Conservation (phyloP, 352 stramenopile genomes). For the Aphanomyces stellatus region DNA sequence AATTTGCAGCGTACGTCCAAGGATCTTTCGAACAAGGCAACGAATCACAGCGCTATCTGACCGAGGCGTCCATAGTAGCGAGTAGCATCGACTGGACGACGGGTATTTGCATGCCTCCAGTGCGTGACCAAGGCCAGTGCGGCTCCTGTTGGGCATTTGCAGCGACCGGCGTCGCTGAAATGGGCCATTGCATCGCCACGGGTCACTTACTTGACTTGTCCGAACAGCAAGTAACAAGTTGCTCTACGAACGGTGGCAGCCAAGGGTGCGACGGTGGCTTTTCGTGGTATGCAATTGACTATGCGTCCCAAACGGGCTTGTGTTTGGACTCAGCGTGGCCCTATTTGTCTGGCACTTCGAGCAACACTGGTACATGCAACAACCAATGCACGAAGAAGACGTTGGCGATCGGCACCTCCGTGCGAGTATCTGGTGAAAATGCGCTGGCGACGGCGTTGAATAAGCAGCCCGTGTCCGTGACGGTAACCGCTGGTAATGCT, state of each 20-base stretch:
- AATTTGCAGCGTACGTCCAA: no score
- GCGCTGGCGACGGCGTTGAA: constrained; percentile 76
- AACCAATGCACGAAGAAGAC: constrained; percentile 77
- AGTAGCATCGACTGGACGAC: no score
- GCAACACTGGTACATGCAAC: constrained; percentile 68
- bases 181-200: no score
- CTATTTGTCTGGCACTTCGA: constrained; percentile 50
- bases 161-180: no score
- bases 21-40: no score
- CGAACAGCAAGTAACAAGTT: constrained; percentile 98
- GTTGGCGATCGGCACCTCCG: constrained; percentile 91
- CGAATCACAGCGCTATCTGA: no score
- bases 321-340: constrained; percentile 94
- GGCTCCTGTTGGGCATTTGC: no score
- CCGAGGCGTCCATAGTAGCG: no score
- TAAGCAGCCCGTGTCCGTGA: constrained; percentile 90
- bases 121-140: no score
- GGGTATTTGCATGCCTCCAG: no score
- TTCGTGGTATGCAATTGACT: constrained; percentile 96
- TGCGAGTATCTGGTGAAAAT: constrained; percentile 46
- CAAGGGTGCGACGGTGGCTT: constrained; percentile 95
- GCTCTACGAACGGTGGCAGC: constrained; percentile 89
- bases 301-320: no score
- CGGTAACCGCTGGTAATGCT: constrained; percentile 87
- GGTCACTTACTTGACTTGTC: no score